These are phyloP conservation scores for Talaromyces sp. DNA, from an alignment of 2,329 filamentous ascomycete species.

Conservation along the genomic window DNA sequence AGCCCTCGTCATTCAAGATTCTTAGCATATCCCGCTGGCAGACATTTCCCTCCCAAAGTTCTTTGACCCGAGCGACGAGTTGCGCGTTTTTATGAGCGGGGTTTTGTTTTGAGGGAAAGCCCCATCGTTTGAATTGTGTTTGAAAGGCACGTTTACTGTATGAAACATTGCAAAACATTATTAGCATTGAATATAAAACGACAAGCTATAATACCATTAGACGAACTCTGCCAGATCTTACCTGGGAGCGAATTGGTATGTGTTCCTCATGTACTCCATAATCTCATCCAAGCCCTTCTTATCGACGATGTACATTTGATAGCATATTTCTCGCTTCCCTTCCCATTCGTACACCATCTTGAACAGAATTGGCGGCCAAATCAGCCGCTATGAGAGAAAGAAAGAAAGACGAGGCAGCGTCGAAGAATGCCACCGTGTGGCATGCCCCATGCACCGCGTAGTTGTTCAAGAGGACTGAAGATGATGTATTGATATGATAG, in stretches of 20 bases:
- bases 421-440: conserved; percentile 21
- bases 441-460: not conserved
- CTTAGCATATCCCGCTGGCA: conserved; percentile 68
- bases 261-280: conserved; percentile 62
- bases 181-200: not conserved
- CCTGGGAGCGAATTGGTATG: conserved; percentile 66
- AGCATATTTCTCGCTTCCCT: conserved; percentile 60
- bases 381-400: not conserved
- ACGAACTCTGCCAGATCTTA: conserved; percentile 36
- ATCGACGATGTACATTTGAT: conserved; percentile 71
- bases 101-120: conserved; percentile 69
- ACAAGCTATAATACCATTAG: not conserved
- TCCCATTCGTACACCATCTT: conserved; percentile 60
- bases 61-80: conserved; percentile 64
- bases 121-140: conserved; percentile 71
- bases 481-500: not conserved
- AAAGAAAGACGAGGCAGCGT: conserved; percentile 20
- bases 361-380: conserved; percentile 1
- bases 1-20: conserved; percentile 66
- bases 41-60: conserved; percentile 72
- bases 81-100: conserved; percentile 64
- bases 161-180: not conserved
- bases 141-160: conserved; percentile 67
- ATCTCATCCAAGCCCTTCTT: conserved; percentile 68
- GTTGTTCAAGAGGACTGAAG: not conserved